Percentiles rank a stretch among this genome's conserved stretches.
Conservation (phyloP, 306 rosid genomes). For the Spatholobus suberectus region DNA sequence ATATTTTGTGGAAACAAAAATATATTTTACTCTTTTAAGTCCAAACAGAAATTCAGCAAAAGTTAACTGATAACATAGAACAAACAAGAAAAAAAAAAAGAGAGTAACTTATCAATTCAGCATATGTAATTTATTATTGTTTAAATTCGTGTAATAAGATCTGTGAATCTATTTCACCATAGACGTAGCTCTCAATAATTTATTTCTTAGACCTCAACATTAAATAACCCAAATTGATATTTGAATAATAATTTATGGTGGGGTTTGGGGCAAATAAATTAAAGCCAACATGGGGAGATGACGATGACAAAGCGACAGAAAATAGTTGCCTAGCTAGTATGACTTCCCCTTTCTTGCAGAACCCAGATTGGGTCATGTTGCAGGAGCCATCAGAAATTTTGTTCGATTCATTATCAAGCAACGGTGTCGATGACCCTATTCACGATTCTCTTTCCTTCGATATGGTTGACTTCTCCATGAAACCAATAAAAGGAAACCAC, state of each 20-base stretch:
- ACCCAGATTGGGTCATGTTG: background rate
- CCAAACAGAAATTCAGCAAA: no score
- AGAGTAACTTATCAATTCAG: background rate
- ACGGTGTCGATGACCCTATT: background rate
- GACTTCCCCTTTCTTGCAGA: background rate
- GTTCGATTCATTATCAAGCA: background rate
- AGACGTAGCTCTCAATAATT: no score
- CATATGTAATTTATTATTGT: background rate
- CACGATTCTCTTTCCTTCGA: constrained; percentile 48
- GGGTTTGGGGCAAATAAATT: background rate
- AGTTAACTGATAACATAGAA: no score
- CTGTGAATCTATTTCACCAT: no score
- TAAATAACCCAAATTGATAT: background rate
- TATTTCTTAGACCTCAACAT: background rate
- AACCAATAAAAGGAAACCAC: background rate
- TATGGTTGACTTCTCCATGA: constrained; percentile 36
- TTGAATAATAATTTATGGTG: background rate
- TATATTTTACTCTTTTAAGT: no score
- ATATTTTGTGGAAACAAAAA: no score
- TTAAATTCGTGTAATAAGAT: no score
- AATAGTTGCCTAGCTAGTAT: background rate
- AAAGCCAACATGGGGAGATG: background rate
- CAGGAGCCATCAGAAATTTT: constrained; percentile 8
- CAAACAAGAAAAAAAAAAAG: background rate
- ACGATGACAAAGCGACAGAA: background rate